Percentiles rank a stretch among this genome's conserved stretches.
phyloP scores from a whole-genome alignment of 768 basidiomycete species.

The Tulasnella sp. region DNA sequence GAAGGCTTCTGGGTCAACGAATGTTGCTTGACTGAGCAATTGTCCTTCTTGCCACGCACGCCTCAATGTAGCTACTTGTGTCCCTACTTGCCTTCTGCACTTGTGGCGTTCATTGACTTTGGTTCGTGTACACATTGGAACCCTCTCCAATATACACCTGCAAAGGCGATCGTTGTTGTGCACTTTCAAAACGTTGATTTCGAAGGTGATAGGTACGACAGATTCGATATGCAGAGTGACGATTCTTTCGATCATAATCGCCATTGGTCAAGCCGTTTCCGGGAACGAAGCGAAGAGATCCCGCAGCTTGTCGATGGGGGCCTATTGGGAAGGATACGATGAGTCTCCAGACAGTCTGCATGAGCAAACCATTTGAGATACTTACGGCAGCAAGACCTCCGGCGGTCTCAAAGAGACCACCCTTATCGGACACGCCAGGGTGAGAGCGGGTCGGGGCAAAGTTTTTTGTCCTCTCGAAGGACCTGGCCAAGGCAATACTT shows the following conservation, averaged over 20 bases:
- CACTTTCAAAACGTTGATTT: too few relatives aligned
- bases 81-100: too few relatives aligned
- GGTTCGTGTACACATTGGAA: too few relatives aligned
- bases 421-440: constrained; percentile 42
- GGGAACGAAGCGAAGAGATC: constrained; percentile 48
- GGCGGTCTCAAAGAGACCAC: constrained; percentile 52
- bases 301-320: constrained; percentile 48
- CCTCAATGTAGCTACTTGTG: too few relatives aligned
- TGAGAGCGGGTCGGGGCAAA: constrained; percentile 50
- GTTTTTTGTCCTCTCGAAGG: constrained; percentile 47
- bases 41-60: too few relatives aligned
- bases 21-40: too few relatives aligned
- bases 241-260: background rate
- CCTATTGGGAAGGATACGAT: constrained; percentile 17
- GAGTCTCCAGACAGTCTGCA: background rate
- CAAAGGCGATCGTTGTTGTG: too few relatives aligned
- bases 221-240: too few relatives aligned
- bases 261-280: background rate
- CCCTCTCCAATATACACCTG: too few relatives aligned
- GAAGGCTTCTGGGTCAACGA: too few relatives aligned
- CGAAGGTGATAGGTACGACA: too few relatives aligned
- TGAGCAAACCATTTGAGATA: background rate
- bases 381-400: constrained; percentile 35
- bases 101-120: too few relatives aligned
- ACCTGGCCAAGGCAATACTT: constrained; percentile 35